Percentiles rank a stretch among this genome's conserved stretches.
Conservation (phyloP, 805 yeast genomes). For the Trichomonascus vanleenenianus region DNA sequence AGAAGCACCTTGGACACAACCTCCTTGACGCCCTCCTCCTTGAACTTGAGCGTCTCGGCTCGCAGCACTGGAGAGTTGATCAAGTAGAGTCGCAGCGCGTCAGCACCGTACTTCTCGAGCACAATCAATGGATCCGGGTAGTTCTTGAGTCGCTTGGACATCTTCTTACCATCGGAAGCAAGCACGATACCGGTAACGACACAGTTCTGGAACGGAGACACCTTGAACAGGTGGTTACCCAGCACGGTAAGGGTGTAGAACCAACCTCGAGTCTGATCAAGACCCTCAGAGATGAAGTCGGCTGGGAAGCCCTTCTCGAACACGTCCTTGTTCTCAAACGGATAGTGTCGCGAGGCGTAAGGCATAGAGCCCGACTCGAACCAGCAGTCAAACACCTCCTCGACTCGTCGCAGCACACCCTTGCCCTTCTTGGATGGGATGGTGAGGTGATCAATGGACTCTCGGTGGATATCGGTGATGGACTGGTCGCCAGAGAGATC, state of each 20-base stretch:
- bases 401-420: slow-evolving; percentile 80
- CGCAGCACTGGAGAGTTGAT: slow-evolving; percentile 96
- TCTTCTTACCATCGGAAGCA: slow-evolving; percentile 97
- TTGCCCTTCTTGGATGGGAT: slow-evolving; percentile 90
- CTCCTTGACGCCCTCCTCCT: slow-evolving; percentile 98
- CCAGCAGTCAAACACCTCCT: slow-evolving; percentile 99
- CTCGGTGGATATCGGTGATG: slow-evolving; percentile 91
- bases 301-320: slow-evolving; percentile 82
- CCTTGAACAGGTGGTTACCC: slow-evolving; percentile 88
- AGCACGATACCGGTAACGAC: slow-evolving; percentile 94
- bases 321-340: slow-evolving; percentile 74
- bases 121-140: slow-evolving; percentile 91
- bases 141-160: slow-evolving; percentile 97
- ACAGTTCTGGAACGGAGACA: slow-evolving; percentile 91
- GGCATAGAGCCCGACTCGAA: slow-evolving; percentile 99
- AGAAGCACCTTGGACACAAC: slow-evolving; percentile 90
- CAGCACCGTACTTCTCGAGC: slow-evolving; percentile 90
- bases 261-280: slow-evolving; percentile 99
- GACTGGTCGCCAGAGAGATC: slow-evolving; percentile 73
- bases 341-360: slow-evolving; percentile 92
- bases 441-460: slow-evolving; percentile 80
- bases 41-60: slow-evolving; percentile 94
- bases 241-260: slow-evolving; percentile 92
- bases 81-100: slow-evolving; percentile 89
- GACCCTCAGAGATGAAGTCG: slow-evolving; percentile 95